Base-by-base conservation (phyloP, 805 yeast genomes). In the Zygosaccharomyces lentus region DNA sequence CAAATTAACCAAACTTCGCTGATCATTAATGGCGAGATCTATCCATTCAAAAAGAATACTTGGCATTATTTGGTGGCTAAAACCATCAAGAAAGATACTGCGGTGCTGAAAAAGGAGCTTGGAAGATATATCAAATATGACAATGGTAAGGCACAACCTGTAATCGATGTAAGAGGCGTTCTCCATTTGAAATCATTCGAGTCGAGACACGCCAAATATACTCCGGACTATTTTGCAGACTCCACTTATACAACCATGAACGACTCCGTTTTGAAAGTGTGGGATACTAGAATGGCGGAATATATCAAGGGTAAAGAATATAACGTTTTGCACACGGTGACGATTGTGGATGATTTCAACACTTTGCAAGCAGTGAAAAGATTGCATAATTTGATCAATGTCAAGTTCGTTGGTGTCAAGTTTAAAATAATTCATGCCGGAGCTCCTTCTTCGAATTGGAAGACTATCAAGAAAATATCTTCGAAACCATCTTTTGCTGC, bases 1-100 rank as follows among this genome's bases (percentile, higher is more conserved):
- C 71, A 75, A 5, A 63, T 82, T 23, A 55, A 56, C 0, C 59
- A 62, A 1, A 81, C 91, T 0, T 62, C 76, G 0, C 67, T 87
- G 3, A 73, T 88, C 41, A 77, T 80, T 24, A 85, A 91, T 62
- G 98, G 98, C 36, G 81, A 82, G 6, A 73, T 85, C 13, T 66
- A 71, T 48, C 74, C 73, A 2, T 71, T 82, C 53, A 69, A 66
- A 30, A 65, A 72, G 1, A 68, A 73, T 41, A 53, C 60, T 3
- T 84, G 87, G 84, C 80, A 80, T 50, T 67, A 68, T 35, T 59
- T 74, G 1, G 62, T 83, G 56, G 72, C 78, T 3, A 71, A 65
- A 30, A 85, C 82, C 52, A 53, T 81, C 13, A 65, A 69, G 19
- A 70, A 67, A 19, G 98, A 90, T 65, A 71, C 68, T 2, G 45